Evolutionary conservation across 2,329 filamentous ascomycete species (phyloP).

Genomic region (Fusarium sp.): DNA sequence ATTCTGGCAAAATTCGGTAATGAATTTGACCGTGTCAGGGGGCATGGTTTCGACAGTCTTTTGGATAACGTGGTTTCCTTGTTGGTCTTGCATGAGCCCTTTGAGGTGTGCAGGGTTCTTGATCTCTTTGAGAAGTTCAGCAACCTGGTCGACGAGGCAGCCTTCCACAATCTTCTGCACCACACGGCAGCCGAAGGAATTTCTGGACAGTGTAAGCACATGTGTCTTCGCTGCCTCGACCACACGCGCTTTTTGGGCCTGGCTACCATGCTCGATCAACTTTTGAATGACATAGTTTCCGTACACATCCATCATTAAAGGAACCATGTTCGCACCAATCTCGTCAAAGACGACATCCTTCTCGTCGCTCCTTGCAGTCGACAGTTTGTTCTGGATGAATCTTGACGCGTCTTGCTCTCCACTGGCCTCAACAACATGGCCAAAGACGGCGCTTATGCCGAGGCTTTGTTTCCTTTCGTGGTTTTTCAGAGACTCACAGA

Average conservation of each 20-base stretch:
- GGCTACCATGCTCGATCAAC: constrained; percentile 95
- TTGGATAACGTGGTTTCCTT: constrained; percentile 97
- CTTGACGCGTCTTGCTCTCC: constrained; percentile 96
- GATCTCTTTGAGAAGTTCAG: constrained; percentile 83
- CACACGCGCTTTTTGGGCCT: constrained; percentile 89
- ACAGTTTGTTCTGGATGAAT: constrained; percentile 93
- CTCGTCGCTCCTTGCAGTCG: constrained; percentile 93
- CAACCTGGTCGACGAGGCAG: constrained; percentile 92
- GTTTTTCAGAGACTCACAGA: not conserved
- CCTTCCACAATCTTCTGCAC: constrained; percentile 96
- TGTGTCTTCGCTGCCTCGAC: constrained; percentile 90
- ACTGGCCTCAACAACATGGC: constrained; percentile 91
- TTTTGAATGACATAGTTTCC: constrained; percentile 99
- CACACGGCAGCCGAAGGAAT: constrained; percentile 95
- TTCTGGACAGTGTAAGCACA: constrained; percentile 80
- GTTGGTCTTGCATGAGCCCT: constrained; percentile 81
- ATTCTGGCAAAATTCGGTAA: constrained; percentile 82
- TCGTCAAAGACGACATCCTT: constrained; percentile 92
- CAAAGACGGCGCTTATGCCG: constrained; percentile 87
- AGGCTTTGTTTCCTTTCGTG: constrained; percentile 71
- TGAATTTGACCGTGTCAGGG: constrained; percentile 82
- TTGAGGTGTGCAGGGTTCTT: constrained; percentile 72
- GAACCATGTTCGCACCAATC: constrained; percentile 84
- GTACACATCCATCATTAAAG: constrained; percentile 95
- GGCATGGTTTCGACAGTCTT: constrained; percentile 89